These are phyloP conservation scores for Sporothrix sp. DNA, from an alignment of 2,329 filamentous ascomycete genomes.

Conservation along the genomic window DNA sequence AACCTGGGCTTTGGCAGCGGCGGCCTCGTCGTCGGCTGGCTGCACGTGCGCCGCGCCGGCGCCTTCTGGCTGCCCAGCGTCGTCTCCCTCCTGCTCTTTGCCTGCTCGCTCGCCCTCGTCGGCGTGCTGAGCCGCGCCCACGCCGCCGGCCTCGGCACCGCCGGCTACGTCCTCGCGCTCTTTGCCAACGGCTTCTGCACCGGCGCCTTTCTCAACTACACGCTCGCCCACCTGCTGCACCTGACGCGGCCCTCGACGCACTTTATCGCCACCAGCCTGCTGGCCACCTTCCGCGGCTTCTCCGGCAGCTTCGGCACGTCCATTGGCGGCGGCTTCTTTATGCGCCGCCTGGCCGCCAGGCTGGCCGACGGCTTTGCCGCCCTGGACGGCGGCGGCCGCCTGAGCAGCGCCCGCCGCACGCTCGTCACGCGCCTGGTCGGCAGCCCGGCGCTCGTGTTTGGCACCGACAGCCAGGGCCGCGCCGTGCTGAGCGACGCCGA, in stretches of 20 bases:
- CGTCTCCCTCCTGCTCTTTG: slow-evolving; percentile 52
- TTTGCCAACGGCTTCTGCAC: slow-evolving; percentile 64
- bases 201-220: slow-evolving; percentile 69
- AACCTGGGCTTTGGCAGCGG: slow-evolving; percentile 70
- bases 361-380: slow-evolving; percentile 48
- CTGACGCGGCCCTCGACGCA: slow-evolving; percentile 56
- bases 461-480: slow-evolving; percentile 23
- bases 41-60: slow-evolving; percentile 64
- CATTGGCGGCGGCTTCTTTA: slow-evolving; percentile 68
- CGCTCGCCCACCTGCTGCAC: slow-evolving; percentile 68
- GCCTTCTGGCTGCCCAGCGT: slow-evolving; percentile 62
- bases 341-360: slow-evolving; percentile 45
- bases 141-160: slow-evolving; percentile 32
- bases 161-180: slow-evolving; percentile 50
- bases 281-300: slow-evolving; percentile 73
- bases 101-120: slow-evolving; percentile 38
- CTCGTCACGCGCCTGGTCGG: slow-evolving; percentile 41
- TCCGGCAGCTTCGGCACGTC: slow-evolving; percentile 72
- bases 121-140: slow-evolving; percentile 40
- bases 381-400: slow-evolving; percentile 34
- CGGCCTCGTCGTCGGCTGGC: slow-evolving; percentile 60
- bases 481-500: slow-evolving; percentile 30
- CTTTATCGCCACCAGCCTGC: slow-evolving; percentile 64
- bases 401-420: slow-evolving; percentile 26
- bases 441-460: slow-evolving; percentile 40